These are phyloP conservation scores for Fusarium liriodendri DNA, from an alignment of 2,329 filamentous ascomycete species.

Conservation along the genomic window DNA sequence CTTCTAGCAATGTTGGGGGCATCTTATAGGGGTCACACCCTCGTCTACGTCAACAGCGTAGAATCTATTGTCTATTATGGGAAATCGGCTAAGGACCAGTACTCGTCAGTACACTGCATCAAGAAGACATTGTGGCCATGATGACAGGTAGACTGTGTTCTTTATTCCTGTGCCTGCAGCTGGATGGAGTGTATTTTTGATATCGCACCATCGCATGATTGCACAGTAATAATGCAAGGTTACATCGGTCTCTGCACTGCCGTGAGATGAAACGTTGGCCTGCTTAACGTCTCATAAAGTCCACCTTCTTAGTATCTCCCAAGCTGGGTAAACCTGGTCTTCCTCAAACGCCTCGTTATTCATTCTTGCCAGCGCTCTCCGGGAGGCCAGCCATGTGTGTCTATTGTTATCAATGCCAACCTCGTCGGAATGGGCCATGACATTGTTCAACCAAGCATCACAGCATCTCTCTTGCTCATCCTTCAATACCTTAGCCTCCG, in stretches of 20 bases:
- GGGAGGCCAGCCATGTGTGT: background rate
- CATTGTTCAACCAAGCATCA: background rate
- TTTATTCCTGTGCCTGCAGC: background rate
- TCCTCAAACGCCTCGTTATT: background rate
- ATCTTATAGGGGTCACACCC: background rate
- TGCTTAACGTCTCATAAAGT: background rate
- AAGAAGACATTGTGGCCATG: background rate
- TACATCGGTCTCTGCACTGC: background rate
- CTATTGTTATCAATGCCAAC: background rate
- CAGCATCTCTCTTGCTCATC: background rate
- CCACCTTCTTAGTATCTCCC: background rate
- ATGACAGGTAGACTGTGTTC: background rate
- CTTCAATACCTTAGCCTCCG: background rate
- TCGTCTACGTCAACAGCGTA: background rate
- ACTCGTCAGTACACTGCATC: background rate
- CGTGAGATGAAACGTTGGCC: background rate
- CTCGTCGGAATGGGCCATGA: background rate
- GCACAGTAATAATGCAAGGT: background rate
- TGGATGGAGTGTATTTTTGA: background rate
- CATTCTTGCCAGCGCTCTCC: background rate
- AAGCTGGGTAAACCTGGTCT: background rate
- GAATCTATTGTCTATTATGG: background rate
- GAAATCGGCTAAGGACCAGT: background rate
- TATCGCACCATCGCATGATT: background rate
- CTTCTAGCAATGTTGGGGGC: too few species aligned